Evolutionary conservation across 345 rosid species (phyloP).

Genomic region (Crucihimalaya himalaica): DNA sequence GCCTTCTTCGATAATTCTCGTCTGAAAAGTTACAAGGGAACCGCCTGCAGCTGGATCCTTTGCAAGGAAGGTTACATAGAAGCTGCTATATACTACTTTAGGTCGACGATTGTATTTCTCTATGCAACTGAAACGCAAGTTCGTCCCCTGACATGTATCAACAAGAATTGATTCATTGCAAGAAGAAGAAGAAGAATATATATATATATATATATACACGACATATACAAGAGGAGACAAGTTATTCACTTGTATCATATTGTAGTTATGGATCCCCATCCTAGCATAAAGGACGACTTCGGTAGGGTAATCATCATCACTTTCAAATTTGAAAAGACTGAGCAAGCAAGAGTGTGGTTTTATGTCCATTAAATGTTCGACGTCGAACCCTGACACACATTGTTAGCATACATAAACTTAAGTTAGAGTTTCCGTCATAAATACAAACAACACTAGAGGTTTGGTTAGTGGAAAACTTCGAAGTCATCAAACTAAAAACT

Average conservation of each 20-base stretch:
- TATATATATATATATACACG: too few relatives aligned
- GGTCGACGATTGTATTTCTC: neutral
- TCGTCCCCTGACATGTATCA: neutral
- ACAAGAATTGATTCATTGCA: neutral
- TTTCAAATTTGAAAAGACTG: neutral
- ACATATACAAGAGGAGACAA: neutral
- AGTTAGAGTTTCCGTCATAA: neutral
- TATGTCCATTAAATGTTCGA: neutral
- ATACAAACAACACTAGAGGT: neutral
- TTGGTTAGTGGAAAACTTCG: neutral
- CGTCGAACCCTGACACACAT: neutral
- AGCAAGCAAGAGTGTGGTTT: neutral
- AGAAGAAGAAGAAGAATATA: neutral
- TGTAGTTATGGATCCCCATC: neutral
- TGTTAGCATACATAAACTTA: neutral
- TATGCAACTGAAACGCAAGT: slow-evolving; percentile 1
- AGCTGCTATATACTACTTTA: neutral
- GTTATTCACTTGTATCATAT: neutral
- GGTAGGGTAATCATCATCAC: neutral
- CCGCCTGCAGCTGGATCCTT: slow-evolving; percentile 13
- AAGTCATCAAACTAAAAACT: neutral
- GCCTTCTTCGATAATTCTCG: neutral
- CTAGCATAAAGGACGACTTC: neutral
- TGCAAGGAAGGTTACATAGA: neutral
- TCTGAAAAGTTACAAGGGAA: slow-evolving; percentile 21